A percentile compares a stretch with the other conserved stretches of the same genome.
Evolutionary conservation across 768 basidiomycete species (phyloP).

Genomic region (Suillus ampliporus): DNA sequence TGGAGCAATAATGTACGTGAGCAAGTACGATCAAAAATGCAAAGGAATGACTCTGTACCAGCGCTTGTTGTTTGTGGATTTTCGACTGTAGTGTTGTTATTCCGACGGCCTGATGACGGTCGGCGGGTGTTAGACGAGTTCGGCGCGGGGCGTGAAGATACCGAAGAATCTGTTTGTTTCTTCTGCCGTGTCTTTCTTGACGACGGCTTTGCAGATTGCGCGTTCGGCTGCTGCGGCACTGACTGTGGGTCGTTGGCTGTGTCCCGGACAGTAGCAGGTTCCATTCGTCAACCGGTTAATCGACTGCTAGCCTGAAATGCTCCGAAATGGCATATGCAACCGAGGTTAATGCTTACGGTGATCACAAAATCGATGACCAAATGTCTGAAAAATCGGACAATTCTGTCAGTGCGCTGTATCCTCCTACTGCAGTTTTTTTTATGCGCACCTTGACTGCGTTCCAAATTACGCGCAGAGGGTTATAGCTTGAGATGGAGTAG

Average conservation of each 20-base stretch:
- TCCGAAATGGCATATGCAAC: conserved; percentile 28
- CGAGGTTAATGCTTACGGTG: background rate
- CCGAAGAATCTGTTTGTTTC: conserved; percentile 45
- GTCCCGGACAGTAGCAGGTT: conserved; percentile 53
- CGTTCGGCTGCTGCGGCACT: conserved; percentile 46
- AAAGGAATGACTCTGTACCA: conserved; percentile 21
- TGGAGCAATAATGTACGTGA: conserved; percentile 21
- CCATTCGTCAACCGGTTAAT: conserved; percentile 46
- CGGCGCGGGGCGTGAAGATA: conserved; percentile 22
- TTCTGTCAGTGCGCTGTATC: background rate
- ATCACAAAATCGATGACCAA: background rate
- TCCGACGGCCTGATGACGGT: conserved; percentile 31
- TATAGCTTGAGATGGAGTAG: conserved; percentile 19
- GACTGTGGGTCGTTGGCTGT: conserved; percentile 43
- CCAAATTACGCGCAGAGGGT: background rate
- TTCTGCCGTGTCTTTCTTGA: conserved; percentile 62
- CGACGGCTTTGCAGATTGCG: conserved; percentile 36
- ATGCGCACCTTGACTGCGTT: conserved; percentile 1
- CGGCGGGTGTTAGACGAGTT: conserved; percentile 31
- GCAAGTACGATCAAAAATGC: background rate
- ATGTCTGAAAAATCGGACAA: background rate
- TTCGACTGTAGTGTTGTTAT: conserved; percentile 26
- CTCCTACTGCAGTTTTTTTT: background rate
- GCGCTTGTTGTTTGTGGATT: conserved; percentile 17
- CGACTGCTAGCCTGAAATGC: conserved; percentile 22